Conservation (phyloP, 2,329 filamentous ascomycete species). For the Sporothrix variecibatus region DNA sequence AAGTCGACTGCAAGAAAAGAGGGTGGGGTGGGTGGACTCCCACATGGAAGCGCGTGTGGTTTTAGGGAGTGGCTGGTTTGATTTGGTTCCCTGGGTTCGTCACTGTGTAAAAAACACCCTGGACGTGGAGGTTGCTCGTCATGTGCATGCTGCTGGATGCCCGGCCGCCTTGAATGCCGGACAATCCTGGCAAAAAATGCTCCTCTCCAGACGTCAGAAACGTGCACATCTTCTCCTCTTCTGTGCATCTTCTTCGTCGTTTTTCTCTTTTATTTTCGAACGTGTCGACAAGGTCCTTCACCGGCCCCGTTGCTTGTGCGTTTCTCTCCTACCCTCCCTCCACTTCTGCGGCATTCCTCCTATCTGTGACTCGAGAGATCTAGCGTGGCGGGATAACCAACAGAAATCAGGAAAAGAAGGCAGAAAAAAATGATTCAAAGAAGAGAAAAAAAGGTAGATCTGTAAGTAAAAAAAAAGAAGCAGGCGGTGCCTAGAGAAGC, state of each 20-base stretch:
- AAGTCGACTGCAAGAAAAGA: neutral
- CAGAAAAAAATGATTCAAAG: no score
- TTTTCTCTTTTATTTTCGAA: neutral
- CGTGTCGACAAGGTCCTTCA: neutral
- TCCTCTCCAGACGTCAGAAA: neutral
- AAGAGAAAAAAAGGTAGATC: neutral
- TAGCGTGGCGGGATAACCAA: neutral
- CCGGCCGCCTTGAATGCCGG: neutral
- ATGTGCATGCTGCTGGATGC: neutral
- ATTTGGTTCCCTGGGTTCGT: neutral
- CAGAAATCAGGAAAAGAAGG: neutral
- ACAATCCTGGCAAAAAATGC: neutral
- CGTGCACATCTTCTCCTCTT: neutral
- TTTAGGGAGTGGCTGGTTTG: neutral
- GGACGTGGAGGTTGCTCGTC: slow-evolving; percentile 3
- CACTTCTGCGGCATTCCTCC: neutral
- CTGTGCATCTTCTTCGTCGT: neutral
- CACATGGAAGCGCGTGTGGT: neutral
- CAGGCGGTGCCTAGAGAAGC: neutral
- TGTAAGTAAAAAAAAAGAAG: neutral
- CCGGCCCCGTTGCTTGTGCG: slow-evolving; percentile 8
- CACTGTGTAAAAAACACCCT: neutral
- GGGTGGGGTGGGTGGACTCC: neutral
- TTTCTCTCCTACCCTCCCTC: neutral
- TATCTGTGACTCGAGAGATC: neutral